Conservation (phyloP, 208 protist species). For the Porcisia deanei region DNA sequence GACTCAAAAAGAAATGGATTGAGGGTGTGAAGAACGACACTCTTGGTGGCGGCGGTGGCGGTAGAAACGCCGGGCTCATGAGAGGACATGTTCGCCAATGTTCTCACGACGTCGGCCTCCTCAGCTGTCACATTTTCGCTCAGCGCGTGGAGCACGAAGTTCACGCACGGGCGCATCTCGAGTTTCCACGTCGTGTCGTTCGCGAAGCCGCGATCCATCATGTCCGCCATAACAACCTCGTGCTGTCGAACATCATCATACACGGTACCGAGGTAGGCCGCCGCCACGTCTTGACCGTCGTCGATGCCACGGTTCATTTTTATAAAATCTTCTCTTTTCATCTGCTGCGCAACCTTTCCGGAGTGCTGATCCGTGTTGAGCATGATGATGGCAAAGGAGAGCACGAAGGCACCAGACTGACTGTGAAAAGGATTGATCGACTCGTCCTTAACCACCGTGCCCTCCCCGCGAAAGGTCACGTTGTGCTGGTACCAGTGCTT, state of each 20-base stretch:
- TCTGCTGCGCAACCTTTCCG: slow-evolving; percentile 92
- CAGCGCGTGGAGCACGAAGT: slow-evolving; percentile 21
- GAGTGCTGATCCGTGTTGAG: slow-evolving; percentile 99
- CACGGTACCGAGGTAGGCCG: slow-evolving; percentile 84
- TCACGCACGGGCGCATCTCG: slow-evolving; percentile 53
- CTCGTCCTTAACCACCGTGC: slow-evolving; percentile 30
- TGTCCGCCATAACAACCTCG: slow-evolving; percentile 93
- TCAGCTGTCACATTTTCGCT: neutral
- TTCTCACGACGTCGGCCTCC: slow-evolving; percentile 12
- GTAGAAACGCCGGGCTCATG: neutral
- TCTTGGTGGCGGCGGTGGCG: neutral
- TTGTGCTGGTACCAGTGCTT: slow-evolving; percentile 81
- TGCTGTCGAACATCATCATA: slow-evolving; percentile 94
- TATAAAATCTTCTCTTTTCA: slow-evolving; percentile 94
- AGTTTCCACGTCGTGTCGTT: slow-evolving; percentile 85
- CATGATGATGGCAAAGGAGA: slow-evolving; percentile 99
- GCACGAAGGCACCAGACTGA: slow-evolving; percentile 88
- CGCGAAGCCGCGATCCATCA: slow-evolving; percentile 75
- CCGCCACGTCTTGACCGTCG: slow-evolving; percentile 90
- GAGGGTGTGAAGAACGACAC: slow-evolving; percentile 17
- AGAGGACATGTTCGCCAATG: slow-evolving; percentile 15
- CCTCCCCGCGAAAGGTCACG: slow-evolving; percentile 18
- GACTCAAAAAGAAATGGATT: slow-evolving; percentile 53
- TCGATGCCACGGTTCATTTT: slow-evolving; percentile 97
- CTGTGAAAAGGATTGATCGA: slow-evolving; percentile 83